Evolutionary conservation across 2,329 filamentous ascomycete species (phyloP), one percentile per base, ranked within the genome.

Genomic region (Verticillium nonalfalfae): DNA sequence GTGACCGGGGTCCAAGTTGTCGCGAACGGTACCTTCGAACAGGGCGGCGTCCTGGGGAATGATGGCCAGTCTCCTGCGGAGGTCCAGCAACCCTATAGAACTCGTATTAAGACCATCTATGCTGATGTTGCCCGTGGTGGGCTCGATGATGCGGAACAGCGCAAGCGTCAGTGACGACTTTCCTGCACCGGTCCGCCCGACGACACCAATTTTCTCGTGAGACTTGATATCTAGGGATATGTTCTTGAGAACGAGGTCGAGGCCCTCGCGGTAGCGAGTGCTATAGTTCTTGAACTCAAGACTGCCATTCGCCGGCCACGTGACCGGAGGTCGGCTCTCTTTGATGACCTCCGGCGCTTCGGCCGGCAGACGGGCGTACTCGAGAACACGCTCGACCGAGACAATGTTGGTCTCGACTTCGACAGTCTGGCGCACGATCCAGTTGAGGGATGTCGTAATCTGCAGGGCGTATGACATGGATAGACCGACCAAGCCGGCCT

Each of bases 331-430:
- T 57, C 94, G 84, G 72, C 90, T 89, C 75, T 91, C 90, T 71
- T 91, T 90, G 68, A 98, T 90, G 66, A 98, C 91, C 74, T 99
- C 95, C 7, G 93, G 92, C 58, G 95, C 94, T 78, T 99, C 95
- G 74, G 90, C 95, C 33, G 94, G 93, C 65, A 99, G 83, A 58
- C 85, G 84, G 62, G 94, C 91, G 77, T 99, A 99, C 76, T 99
- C 96, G 58, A 99, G 87, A 57, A 99, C 93, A 71, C 95, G 90
- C 82, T 99, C 95, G 40, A 99, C 95, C 10, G 94, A 97, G 56
- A 99, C 94, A 71, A 99, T 99, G 76, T 99, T 99, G n/a, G 94
- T 98, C 81, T 99, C 96, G n/a, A 99, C 95, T 76, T 99, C 96
- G 38, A 99, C 95, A 0, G 93, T 97, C 77, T 99, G 95, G 62